Base-by-base conservation (phyloP, 768 basidiomycete genomes). In the Mrakia gelida region DNA sequence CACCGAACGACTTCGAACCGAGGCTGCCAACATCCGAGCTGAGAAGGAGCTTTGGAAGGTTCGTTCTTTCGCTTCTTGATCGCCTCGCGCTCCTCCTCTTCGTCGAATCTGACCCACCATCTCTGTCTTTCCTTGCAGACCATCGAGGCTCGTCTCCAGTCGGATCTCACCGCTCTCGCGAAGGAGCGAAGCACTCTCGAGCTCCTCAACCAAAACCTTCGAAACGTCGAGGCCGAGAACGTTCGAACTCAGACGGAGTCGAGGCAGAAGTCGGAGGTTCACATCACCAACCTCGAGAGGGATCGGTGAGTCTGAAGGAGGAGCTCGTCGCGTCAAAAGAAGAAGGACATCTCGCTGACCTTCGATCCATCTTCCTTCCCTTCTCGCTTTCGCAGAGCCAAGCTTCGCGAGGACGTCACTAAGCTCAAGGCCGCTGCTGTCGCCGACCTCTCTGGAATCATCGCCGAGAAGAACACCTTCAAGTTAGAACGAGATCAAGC, bases 41-140 rank as follows among this genome's bases (percentile, higher is more conserved):
- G 96, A 98, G 88, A 95, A 94, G 86, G 91, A 90, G 82, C 92
- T 95, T 52, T 94, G 92, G 91, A 92, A 93, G 90, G 94, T 92
- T 73, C 73, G 83, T 71, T 26, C 6, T 23, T n/a, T 52, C n/a
- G 23, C 28, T 9, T 30, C 13, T 23, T 34, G 49, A 26, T 54
- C 18, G 16, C 49, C 49, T 52, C 49, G 49, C n/a, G 30, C n/a
- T 34, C 26, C 16, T 59, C 2, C 21, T 80, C 45, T 38, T 38
- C 88, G 15, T 13, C 82, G 49, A 26, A 8, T 32, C 71, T 80
- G 45, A 62, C 23, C n/a, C 32, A 6, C 5, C 15, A 26, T 77
- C 63, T n/a, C 68, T 45, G 2, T 16, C 28, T 59, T 71, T n/a
- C 38, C 76, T 73, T 21, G 2, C 80, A 94, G 94, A 89, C 89